These are phyloP conservation scores for Pelargonium fulgidum DNA, from an alignment of 441 rosid species.

Conservation along the genomic window DNA sequence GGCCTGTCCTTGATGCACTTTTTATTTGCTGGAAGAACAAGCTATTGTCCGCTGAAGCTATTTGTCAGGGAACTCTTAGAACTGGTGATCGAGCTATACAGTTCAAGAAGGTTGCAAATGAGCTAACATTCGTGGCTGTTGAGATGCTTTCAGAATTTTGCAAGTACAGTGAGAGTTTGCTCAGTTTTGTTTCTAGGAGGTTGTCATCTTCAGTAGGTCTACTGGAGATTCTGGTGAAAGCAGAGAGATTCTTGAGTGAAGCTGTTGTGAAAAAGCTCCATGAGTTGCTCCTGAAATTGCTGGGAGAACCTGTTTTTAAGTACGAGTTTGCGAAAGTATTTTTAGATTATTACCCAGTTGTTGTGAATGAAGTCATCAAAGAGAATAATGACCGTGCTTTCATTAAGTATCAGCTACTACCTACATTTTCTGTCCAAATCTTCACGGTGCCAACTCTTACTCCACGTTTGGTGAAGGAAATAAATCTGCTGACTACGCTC, in stretches of 20 bases:
- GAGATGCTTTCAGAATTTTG: constrained; percentile 84
- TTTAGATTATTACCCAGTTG: constrained; percentile 70
- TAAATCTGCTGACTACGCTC: constrained; percentile 61
- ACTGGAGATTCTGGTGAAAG: constrained; percentile 65
- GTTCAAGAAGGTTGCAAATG: constrained; percentile 44
- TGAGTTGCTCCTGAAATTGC: constrained; percentile 77
- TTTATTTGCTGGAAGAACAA: constrained; percentile 61
- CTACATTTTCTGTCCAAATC: constrained; percentile 89
- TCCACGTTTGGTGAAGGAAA: constrained; percentile 86
- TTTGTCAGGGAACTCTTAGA: constrained; percentile 32
- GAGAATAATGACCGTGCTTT: constrained; percentile 37
- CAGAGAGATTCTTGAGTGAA: constrained; percentile 63
- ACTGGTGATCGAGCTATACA: constrained; percentile 28
- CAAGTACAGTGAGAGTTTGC: constrained; percentile 84
- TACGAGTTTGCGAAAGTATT: constrained; percentile 85
- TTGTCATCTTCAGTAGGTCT: constrained; percentile 51
- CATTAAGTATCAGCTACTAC: constrained; percentile 51
- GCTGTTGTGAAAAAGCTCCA: constrained; percentile 53
- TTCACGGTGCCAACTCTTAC: constrained; percentile 88
- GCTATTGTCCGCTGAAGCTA: constrained; percentile 44
- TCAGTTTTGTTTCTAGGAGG: constrained; percentile 74
- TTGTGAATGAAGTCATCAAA: constrained; percentile 55
- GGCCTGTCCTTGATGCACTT: constrained; percentile 73
- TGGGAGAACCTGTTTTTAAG: constrained; percentile 87
- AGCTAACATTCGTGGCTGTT: constrained; percentile 59